phyloP scores from a whole-genome alignment of 2,329 filamentous ascomycete genomes.

The Penicillium janthinellum region DNA sequence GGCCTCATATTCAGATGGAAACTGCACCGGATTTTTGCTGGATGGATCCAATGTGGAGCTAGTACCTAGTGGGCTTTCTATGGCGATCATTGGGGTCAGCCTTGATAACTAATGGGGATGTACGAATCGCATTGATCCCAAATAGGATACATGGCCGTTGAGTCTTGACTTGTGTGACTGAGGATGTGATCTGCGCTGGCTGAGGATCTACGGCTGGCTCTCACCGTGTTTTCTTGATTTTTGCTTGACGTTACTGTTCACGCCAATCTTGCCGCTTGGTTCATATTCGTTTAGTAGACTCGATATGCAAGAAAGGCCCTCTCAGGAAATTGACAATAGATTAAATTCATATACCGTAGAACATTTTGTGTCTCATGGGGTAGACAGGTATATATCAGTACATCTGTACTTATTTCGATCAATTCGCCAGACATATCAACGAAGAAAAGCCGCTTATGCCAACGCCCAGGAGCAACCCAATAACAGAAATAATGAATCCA shows the following conservation, averaged over 20 bases:
- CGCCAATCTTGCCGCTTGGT: neutral
- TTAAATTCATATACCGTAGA: neutral
- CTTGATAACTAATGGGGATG: neutral
- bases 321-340: neutral
- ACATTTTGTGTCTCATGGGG: neutral
- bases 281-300: neutral
- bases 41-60: neutral
- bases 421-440: constrained; percentile 17
- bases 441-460: constrained; percentile 11
- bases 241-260: neutral
- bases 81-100: neutral
- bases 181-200: neutral
- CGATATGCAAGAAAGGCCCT: neutral
- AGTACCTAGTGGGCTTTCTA: neutral
- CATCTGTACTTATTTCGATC: neutral
- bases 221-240: neutral
- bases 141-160: neutral
- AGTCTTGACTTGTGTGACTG: neutral
- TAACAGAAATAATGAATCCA: neutral
- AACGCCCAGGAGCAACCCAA: neutral
- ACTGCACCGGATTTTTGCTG: neutral
- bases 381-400: neutral
- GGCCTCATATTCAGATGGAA: neutral
- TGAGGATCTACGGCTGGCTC: neutral
- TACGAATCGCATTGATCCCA: neutral